Conservation (phyloP, 768 basidiomycete species). For the Floccularia luteovirens region DNA sequence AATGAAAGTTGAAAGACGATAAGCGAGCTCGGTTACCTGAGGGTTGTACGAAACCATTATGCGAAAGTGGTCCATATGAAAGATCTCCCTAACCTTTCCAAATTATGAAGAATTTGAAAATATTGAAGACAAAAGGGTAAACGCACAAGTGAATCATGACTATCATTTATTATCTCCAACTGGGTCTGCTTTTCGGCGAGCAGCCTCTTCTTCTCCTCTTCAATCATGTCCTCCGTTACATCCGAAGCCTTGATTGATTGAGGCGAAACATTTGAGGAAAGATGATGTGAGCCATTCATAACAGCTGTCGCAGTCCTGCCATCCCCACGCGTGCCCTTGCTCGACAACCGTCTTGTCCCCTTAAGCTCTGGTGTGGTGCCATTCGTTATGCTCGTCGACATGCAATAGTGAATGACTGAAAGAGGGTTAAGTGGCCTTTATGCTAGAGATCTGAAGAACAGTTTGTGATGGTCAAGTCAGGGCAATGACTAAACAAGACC, state of each 20-base stretch:
- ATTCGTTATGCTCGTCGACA: constrained; percentile 1
- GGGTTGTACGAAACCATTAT: constrained; percentile 77
- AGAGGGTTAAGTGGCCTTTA: neutral
- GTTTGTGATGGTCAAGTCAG: neutral
- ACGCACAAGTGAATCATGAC: constrained; percentile 72
- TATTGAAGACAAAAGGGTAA: constrained; percentile 4
- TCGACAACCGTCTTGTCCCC: constrained; percentile 2
- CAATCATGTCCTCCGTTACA: constrained; percentile 18
- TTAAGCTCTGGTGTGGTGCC: constrained; percentile 1
- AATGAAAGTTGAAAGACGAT: constrained; percentile 2
- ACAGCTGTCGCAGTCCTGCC: constrained; percentile 7
- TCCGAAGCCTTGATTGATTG: constrained; percentile 4
- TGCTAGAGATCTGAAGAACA: neutral
- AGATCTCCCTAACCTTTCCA: constrained; percentile 71
- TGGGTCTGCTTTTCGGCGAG: constrained; percentile 53
- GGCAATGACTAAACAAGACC: constrained; percentile 1
- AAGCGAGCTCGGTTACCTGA: constrained; percentile 30
- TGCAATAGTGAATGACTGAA: neutral
- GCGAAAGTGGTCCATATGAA: constrained; percentile 81
- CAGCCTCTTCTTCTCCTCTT: constrained; percentile 33
- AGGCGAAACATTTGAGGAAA: constrained; percentile 1
- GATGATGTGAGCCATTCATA: constrained; percentile 13
- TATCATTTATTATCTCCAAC: constrained; percentile 50
- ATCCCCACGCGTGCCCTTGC: constrained; percentile 6
- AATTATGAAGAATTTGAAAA: constrained; percentile 1